Evolutionary conservation across 352 stramenopile species (phyloP).

Genomic region (Pythium graminicola): DNA sequence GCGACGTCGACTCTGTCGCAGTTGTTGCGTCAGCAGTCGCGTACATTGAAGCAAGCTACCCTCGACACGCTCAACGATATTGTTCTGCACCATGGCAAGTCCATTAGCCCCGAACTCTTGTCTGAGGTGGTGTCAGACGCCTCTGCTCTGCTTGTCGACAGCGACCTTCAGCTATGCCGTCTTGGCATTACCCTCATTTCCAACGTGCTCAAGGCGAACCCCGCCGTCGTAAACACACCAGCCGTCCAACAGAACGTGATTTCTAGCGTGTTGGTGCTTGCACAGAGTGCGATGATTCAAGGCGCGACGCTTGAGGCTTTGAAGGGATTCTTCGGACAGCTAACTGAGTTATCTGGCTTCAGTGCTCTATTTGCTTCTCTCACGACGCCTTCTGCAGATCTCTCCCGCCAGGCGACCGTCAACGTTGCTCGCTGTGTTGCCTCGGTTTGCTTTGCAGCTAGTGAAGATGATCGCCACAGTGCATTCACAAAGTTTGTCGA

Average conservation of each 20-base stretch:
- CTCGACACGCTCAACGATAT: conserved; percentile 91
- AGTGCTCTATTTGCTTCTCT: conserved; percentile 82
- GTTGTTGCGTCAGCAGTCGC: conserved; percentile 93
- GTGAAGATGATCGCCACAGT: conserved; percentile 45
- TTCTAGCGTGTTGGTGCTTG: conserved; percentile 80
- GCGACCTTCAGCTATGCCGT: conserved; percentile 96
- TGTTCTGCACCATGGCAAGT: conserved; percentile 66
- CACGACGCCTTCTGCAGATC: conserved; percentile 41
- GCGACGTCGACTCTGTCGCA: conserved; percentile 82
- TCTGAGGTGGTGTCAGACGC: conserved; percentile 88
- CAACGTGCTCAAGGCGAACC: conserved; percentile 62
- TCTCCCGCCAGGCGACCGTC: conserved; percentile 88
- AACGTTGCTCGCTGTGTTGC: conserved; percentile 94
- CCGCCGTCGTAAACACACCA: conserved; percentile 46
- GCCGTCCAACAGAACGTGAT: conserved; percentile 65
- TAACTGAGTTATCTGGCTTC: conserved; percentile 76
- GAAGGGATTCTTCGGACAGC: conserved; percentile 59
- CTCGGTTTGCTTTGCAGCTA: conserved; percentile 63
- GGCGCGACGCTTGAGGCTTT: conserved; percentile 73
- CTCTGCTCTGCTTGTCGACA: conserved; percentile 88
- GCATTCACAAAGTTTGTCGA: conserved; percentile 71
- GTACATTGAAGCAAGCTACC: conserved; percentile 92
- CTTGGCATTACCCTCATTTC: conserved; percentile 88
- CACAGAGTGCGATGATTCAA: conserved; percentile 85
- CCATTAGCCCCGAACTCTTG: conserved; percentile 76